Evolutionary conservation across 768 basidiomycete genomes (phyloP).

Genomic region (Xerocomellus chrysenteron): DNA sequence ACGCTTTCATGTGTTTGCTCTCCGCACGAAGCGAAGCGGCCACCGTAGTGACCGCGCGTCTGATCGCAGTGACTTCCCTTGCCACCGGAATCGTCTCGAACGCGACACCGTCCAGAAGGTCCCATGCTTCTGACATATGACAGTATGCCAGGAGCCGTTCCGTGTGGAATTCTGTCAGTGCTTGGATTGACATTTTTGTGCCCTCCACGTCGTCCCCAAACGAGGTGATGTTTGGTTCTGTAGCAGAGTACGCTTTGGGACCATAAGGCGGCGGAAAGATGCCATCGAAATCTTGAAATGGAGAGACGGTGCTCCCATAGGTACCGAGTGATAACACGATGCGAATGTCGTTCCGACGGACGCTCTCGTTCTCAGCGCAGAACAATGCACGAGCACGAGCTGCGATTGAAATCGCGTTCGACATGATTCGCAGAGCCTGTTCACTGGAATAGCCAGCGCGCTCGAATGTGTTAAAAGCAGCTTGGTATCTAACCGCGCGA

Average conservation of each 20-base stretch:
- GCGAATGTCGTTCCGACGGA: constrained; percentile 30
- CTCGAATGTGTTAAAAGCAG: constrained; percentile 52
- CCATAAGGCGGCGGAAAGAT: constrained; percentile 77
- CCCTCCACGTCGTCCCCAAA: constrained; percentile 40
- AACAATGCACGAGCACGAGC: constrained; percentile 43
- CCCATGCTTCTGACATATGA: constrained; percentile 50
- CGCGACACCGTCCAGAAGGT: constrained; percentile 56
- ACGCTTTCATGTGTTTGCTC: constrained; percentile 47
- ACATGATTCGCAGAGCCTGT: constrained; percentile 50
- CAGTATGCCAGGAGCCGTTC: constrained; percentile 58
- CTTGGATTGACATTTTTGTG: constrained; percentile 41
- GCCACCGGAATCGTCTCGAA: constrained; percentile 78
- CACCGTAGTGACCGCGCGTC: constrained; percentile 53
- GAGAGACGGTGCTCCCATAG: constrained; percentile 63
- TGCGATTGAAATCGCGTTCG: constrained; percentile 52
- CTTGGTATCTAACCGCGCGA: constrained; percentile 56
- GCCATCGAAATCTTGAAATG: constrained; percentile 73
- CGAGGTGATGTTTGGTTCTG: constrained; percentile 40
- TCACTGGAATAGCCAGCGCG: constrained; percentile 46
- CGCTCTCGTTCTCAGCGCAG: constrained; percentile 21
- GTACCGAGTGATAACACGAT: constrained; percentile 75
- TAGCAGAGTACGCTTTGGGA: constrained; percentile 43
- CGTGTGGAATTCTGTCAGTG: constrained; percentile 62
- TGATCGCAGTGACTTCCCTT: constrained; percentile 64
- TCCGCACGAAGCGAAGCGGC: constrained; percentile 19